Base-by-base conservation (phyloP, 768 basidiomycete species). In the Hemileccinum rubropunctum region DNA sequence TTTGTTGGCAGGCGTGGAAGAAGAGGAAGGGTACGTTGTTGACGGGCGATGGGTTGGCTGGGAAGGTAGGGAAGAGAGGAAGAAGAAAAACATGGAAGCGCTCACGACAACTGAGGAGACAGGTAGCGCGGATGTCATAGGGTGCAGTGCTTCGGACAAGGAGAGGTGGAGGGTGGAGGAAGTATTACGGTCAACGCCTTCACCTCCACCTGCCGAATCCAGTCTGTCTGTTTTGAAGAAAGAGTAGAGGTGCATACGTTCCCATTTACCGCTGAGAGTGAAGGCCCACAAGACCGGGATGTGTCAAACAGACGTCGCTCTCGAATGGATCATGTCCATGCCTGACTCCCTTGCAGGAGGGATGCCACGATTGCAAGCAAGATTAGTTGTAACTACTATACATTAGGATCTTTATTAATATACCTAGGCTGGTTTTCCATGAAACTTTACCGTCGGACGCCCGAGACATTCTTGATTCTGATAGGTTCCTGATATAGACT, bases 1-100 rank as follows among this genome's bases (percentile, higher is more conserved):
- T 63, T 78, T 87, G 71, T 71, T 93, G 23, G 88, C 91, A 3
- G 76, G 79, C 9, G 82, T 84, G 44, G 91, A 90, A 23, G 91
- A 92, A 60, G 81, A 81, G 1, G 75, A 76, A 51, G 64, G 63
- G 10, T 58, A 58, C 20, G 50, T 60, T 26, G 50, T 60, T 26
- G 55, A 62, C 20, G 55, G 65, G 11, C 42, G 43, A 27, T 62
- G 65, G 62, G 47, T 58, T 41, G 65, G 58, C 6, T 38, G 35
- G 53, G 39, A 45, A 32, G 58, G 51, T 21, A 57, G n/a, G 37
- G 51, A 58, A 35, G 59, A 51, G 33, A 54, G 50, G 40, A 58
- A 41, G 53, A 51, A 35, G 51, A 49, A 23, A 41, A 9, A 30
- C 9, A 35, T 18, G 41, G 42, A 30, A 32, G 20, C 15, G 18